A percentile compares a stretch with the other conserved stretches of the same genome.
Evolutionary conservation across 805 yeast genomes (phyloP).

Genomic region (Pichia eremophila): DNA sequence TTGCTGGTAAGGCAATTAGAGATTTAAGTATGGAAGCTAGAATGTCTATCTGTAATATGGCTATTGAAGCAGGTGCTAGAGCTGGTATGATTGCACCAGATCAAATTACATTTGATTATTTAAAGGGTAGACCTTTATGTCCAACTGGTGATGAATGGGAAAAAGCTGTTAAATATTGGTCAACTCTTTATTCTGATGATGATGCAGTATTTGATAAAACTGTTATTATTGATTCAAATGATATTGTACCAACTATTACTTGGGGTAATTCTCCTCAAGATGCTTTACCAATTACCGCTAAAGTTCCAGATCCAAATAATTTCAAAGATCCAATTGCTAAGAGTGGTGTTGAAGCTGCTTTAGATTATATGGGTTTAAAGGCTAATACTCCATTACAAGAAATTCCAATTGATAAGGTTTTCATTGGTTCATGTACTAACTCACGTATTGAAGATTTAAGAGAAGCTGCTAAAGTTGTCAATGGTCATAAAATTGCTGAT

Average conservation of each 20-base stretch:
- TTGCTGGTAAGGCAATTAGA: conserved; percentile 91
- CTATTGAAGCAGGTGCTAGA: conserved; percentile 98
- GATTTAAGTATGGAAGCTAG: conserved; percentile 91
- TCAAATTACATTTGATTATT: conserved; percentile 75
- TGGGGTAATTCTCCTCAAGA: conserved; percentile 99
- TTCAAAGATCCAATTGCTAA: conserved; percentile 64
- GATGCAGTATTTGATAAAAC: conserved; percentile 87
- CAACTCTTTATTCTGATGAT: conserved; percentile 74
- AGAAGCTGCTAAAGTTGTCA: conserved; percentile 87
- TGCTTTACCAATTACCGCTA: conserved; percentile 86
- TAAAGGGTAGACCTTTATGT: conserved; percentile 89
- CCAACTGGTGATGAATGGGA: conserved; percentile 95
- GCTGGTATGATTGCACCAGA: conserved; percentile 99
- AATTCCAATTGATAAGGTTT: conserved; percentile 83
- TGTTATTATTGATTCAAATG: conserved; percentile 69
- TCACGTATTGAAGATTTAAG: conserved; percentile 95
- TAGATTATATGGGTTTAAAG: conserved; percentile 81
- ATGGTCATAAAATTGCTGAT: conserved; percentile 80
- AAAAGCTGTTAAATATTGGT: conserved; percentile 89
- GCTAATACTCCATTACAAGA: conserved; percentile 73
- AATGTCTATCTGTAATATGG: conserved; percentile 99
- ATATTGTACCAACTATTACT: conserved; percentile 90
- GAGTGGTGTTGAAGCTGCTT: conserved; percentile 84
- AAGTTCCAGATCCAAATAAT: conserved; percentile 82
- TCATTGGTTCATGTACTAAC: conserved; percentile 97